Conservation (phyloP, 1,284 basidiomycete species). For the Cryptococcus sp. region DNA sequence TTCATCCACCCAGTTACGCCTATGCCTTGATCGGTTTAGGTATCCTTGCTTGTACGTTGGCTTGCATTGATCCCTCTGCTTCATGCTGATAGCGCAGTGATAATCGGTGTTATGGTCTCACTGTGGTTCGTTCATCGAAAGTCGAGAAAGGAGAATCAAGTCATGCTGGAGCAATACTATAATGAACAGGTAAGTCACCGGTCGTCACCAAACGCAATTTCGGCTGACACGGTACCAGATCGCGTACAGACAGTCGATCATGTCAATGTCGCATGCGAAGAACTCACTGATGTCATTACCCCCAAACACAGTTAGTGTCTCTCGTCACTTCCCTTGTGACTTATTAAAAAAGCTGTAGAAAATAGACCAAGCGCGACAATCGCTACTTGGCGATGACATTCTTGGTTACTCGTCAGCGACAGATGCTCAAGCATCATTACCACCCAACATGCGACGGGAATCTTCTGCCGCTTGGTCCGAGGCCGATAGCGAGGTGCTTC, state of each 20-base stretch:
- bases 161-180: slow-evolving; percentile 79
- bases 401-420: slow-evolving; percentile 14
- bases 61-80: neutral
- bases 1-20: slow-evolving; percentile 62
- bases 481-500: slow-evolving; percentile 21
- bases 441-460: slow-evolving; percentile 37
- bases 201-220: neutral
- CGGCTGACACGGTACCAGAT: slow-evolving; percentile 23
- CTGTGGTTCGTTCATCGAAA: slow-evolving; percentile 67
- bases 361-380: slow-evolving; percentile 21
- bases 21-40: slow-evolving; percentile 68
- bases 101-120: slow-evolving; percentile 62
- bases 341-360: slow-evolving; percentile 7
- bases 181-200: slow-evolving; percentile 63
- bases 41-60: slow-evolving; percentile 60
- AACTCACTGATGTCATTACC: slow-evolving; percentile 40
- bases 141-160: slow-evolving; percentile 66
- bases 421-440: slow-evolving; percentile 14
- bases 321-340: neutral
- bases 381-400: slow-evolving; percentile 21
- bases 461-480: slow-evolving; percentile 22
- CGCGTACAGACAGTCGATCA: slow-evolving; percentile 49
- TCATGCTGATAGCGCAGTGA: slow-evolving; percentile 58
- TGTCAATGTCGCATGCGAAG: slow-evolving; percentile 45
- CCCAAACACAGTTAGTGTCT: slow-evolving; percentile 21